phyloP scores from a whole-genome alignment of 129 eudicot genomes.

The Mikania micrantha region DNA sequence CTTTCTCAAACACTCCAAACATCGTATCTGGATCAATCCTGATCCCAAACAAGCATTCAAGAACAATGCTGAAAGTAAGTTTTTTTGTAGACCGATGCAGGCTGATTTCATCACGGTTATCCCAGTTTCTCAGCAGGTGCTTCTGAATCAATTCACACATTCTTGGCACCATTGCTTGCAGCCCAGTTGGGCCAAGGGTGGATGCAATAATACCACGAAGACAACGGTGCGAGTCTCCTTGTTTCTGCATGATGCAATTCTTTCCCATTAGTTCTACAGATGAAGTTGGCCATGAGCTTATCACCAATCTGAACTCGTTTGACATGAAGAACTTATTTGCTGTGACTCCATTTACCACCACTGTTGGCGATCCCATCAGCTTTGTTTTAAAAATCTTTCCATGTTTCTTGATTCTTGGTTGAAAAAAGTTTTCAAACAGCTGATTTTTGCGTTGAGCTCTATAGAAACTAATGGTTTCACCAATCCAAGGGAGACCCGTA shows the following conservation, averaged over 20 bases:
- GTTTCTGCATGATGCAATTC: constrained; percentile 74
- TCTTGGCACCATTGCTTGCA: constrained; percentile 51
- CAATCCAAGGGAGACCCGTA: constrained; percentile 82
- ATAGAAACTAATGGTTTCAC: constrained; percentile 59
- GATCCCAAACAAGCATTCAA: constrained; percentile 73
- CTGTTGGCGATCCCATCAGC: constrained; percentile 75
- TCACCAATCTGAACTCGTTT: constrained; percentile 74
- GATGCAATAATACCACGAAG: constrained; percentile 63
- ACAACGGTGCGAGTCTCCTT: constrained; percentile 58
- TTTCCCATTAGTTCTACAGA: constrained; percentile 73
- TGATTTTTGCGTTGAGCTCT: constrained; percentile 47
- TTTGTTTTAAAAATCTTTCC: constrained; percentile 68
- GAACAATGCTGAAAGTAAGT: constrained; percentile 55
- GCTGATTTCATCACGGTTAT: constrained; percentile 22
- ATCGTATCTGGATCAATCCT: constrained; percentile 32
- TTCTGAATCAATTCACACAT: constrained; percentile 35
- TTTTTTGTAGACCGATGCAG: constrained; percentile 42
- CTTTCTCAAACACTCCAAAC: constrained; percentile 52
- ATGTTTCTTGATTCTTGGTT: constrained; percentile 44
- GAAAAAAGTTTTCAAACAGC: constrained; percentile 47
- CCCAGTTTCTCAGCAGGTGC: constrained; percentile 51
- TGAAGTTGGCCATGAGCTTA: constrained; percentile 83
- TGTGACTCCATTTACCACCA: constrained; percentile 60
- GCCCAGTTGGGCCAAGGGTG: constrained; percentile 31
- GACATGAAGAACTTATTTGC: constrained; percentile 71